phyloP scores from a whole-genome alignment of 177 flowering plant genomes.

The Vitis hybrid region DNA sequence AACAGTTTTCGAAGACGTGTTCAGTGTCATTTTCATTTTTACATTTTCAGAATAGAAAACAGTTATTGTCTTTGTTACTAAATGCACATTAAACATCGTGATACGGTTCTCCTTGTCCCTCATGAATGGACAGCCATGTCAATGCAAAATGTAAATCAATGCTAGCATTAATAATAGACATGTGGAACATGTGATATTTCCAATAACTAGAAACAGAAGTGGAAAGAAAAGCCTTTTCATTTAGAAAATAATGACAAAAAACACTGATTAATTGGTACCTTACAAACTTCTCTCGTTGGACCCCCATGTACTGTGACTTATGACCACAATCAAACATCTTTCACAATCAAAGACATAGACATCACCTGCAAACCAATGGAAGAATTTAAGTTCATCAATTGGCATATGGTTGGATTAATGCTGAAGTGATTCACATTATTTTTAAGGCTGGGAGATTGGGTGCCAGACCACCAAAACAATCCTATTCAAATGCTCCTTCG shows the following conservation, averaged over 20 bases:
- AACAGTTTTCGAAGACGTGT: no score
- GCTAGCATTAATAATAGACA: no score
- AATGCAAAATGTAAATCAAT: no score
- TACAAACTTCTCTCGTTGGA: slow-evolving; percentile 79
- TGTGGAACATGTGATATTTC: no score
- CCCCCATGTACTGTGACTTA: slow-evolving; percentile 59
- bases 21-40: no score
- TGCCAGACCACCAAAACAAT: not conserved
- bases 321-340: slow-evolving; percentile 77
- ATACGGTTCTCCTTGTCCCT: no score
- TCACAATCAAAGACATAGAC: slow-evolving; percentile 17
- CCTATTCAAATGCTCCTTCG: not conserved
- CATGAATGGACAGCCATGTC: no score
- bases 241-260: not conserved
- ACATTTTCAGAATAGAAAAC: no score
- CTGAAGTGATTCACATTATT: not conserved
- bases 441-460: not conserved
- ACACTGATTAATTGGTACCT: slow-evolving; percentile 43
- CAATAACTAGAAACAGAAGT: no score
- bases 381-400: not conserved
- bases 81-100: no score
- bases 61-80: no score
- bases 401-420: not conserved
- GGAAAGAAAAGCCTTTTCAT: no score
- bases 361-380: slow-evolving; percentile 27